Evolutionary conservation across 2,329 filamentous ascomycete species (phyloP), one percentile per base, ranked within the genome.

Genomic region (Venturia nashicola): DNA sequence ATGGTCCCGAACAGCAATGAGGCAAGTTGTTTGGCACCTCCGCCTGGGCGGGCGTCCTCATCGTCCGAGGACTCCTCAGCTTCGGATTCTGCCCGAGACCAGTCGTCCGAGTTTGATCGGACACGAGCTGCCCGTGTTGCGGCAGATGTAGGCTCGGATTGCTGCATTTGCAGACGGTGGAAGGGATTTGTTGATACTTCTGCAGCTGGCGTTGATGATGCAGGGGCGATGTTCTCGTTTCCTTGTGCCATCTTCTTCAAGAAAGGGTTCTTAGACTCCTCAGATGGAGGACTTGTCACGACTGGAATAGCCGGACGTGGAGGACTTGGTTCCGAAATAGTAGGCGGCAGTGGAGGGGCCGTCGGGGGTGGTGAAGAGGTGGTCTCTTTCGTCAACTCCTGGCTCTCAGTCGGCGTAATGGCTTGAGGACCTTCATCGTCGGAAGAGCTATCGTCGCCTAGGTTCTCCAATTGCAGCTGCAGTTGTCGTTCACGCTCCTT

Each of bases 1-100:
- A 99, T 97, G 61, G 92, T 96, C 65, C 94, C 93, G 73, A 99
- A 99, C 23, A 99, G 82, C 66, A 97, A 94, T 7, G 90, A 96
- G 18, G 94, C 94, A 44, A 99, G 84, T 70, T 96, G 90, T 66
- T 95, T 94, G 60, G 94, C 94, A 65, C 88, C 86, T 63, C 90
- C 90, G 61, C 89, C 89, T 20, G 90, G 87, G 11, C 87, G 84
- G 63, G 91, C 88, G 64, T 92, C 89, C 64, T 93, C 88, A 43
- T 84, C 83, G n/a, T 86, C 83, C 59, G 85, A 84, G 5, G 76
- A 77, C 6, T 85, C 86, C 62, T 90, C 88, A 63, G 89, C 86
- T 23, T 88, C 86, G 3, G 90, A 93, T 66, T 91, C 91, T 34
- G 85, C 85, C 14, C 83, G 85, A 66, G 85, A 88, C 92, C 93